Percentiles rank a stretch among this genome's conserved stretches.
Evolutionary conservation across 257 asterid genomes (phyloP).

Genomic region (Ilex aquifolium): DNA sequence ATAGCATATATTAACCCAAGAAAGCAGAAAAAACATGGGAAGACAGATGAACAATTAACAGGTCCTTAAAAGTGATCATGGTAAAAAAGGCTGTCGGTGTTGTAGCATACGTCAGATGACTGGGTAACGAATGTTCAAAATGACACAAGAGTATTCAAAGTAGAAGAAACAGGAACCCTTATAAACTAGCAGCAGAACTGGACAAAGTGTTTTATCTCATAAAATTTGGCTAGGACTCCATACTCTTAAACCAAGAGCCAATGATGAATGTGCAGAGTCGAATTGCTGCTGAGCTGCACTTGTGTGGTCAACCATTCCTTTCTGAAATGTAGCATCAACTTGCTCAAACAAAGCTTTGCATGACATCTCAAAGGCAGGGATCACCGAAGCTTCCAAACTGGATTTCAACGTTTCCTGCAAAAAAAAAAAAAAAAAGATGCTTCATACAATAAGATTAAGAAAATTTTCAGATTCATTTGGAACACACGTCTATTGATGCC

Average conservation of each 20-base stretch:
- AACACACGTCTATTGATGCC: background rate
- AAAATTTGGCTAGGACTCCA: background rate
- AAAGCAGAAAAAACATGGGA: background rate
- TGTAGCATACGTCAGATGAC: background rate
- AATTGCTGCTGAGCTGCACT: slow-evolving; percentile 70
- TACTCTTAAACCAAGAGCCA: slow-evolving; percentile 84
- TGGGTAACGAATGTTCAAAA: background rate
- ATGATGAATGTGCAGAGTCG: slow-evolving; percentile 76
- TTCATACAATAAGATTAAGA: background rate
- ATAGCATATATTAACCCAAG: background rate
- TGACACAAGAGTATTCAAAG: background rate
- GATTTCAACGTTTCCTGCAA: slow-evolving; percentile 83
- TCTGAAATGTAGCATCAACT: slow-evolving; percentile 82
- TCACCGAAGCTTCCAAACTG: slow-evolving; percentile 70
- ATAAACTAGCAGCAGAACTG: background rate
- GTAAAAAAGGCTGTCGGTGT: background rate
- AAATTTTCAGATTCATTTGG: background rate
- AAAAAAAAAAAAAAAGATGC: slow-evolving; percentile 15
- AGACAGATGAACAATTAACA: background rate
- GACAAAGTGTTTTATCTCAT: background rate
- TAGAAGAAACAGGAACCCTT: background rate
- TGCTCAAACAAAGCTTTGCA: slow-evolving; percentile 95
- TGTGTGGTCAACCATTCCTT: slow-evolving; percentile 80
- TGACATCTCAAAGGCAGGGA: slow-evolving; percentile 93
- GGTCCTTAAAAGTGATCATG: background rate